These are phyloP conservation scores for Diplodia mutila DNA, from an alignment of 2,329 filamentous ascomycete genomes.

Conservation along the genomic window DNA sequence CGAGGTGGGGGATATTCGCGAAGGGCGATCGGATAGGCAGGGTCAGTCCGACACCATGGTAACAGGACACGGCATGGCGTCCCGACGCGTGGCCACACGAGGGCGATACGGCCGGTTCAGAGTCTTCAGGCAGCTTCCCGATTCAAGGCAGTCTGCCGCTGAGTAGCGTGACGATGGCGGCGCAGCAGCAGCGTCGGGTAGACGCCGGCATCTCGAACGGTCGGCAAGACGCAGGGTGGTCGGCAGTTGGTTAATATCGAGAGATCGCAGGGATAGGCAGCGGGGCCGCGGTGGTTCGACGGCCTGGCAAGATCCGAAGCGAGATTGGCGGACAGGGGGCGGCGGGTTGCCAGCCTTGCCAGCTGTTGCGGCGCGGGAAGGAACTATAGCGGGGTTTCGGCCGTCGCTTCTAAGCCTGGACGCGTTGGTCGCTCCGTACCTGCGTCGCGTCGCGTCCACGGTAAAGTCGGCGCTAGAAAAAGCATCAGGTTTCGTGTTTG, in stretches of 20 bases:
- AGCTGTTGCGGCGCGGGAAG: neutral
- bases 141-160: neutral
- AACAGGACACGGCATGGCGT: neutral
- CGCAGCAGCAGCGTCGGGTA: neutral
- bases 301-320: constrained; percentile 18
- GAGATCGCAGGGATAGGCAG: constrained; percentile 12
- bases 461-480: neutral
- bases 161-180: neutral
- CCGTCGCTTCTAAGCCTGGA: neutral
- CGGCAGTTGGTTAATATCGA: constrained; percentile 7
- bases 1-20: neutral
- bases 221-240: neutral
- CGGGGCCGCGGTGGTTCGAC: constrained; percentile 16
- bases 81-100: neutral
- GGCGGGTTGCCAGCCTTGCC: constrained; percentile 2
- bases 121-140: neutral
- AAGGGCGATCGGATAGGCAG: neutral
- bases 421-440: neutral
- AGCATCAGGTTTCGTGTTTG: neutral
- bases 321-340: too few species aligned
- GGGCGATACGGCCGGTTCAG: neutral
- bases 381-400: neutral
- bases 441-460: neutral
- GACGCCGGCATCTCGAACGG: neutral
- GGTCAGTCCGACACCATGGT: neutral